Percentiles rank a stretch among this genome's conserved stretches.
phyloP scores from a whole-genome alignment of 2,329 filamentous ascomycete species.

The Aspergillus spinulosporus region DNA sequence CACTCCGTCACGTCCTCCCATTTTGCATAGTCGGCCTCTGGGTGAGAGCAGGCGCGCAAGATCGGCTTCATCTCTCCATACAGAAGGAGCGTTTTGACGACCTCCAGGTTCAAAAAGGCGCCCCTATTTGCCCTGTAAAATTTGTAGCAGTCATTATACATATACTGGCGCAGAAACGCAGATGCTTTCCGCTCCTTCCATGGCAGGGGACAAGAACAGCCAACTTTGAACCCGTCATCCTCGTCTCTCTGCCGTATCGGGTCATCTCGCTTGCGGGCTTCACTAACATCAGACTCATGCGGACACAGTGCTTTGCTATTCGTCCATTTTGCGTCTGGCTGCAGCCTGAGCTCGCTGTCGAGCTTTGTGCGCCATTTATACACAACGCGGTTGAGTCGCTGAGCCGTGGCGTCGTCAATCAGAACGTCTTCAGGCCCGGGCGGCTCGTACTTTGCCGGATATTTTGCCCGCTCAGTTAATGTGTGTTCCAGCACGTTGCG shows the following conservation, averaged over 20 bases:
- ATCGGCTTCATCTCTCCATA: constrained; percentile 27
- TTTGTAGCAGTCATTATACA: constrained; percentile 15
- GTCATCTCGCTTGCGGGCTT: neutral
- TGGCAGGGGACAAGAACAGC: constrained; percentile 11
- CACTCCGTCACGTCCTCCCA: constrained; percentile 10
- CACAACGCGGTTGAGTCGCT: constrained; percentile 11
- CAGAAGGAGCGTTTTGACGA: constrained; percentile 28
- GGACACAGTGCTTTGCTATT: neutral
- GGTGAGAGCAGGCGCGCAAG: constrained; percentile 20
- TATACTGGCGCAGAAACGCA: constrained; percentile 19
- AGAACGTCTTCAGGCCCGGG: constrained; percentile 9
- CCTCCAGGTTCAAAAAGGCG: constrained; percentile 23
- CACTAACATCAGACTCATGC: neutral
- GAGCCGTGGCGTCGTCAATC: constrained; percentile 8
- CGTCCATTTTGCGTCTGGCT: neutral
- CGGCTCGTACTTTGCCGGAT: constrained; percentile 4
- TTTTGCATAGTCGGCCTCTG: constrained; percentile 3
- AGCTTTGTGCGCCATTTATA: constrained; percentile 11
- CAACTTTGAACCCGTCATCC: neutral
- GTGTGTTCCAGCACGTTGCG: constrained; percentile 14
- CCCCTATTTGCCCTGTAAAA: constrained; percentile 16
- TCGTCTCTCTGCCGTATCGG: neutral
- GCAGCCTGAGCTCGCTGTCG: neutral
- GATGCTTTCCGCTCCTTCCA: constrained; percentile 18
- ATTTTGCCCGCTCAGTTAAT: constrained; percentile 14